These are phyloP conservation scores for Neurospora sublineolata DNA, from an alignment of 495 filamentous ascomycete genomes.

Conservation along the genomic window DNA sequence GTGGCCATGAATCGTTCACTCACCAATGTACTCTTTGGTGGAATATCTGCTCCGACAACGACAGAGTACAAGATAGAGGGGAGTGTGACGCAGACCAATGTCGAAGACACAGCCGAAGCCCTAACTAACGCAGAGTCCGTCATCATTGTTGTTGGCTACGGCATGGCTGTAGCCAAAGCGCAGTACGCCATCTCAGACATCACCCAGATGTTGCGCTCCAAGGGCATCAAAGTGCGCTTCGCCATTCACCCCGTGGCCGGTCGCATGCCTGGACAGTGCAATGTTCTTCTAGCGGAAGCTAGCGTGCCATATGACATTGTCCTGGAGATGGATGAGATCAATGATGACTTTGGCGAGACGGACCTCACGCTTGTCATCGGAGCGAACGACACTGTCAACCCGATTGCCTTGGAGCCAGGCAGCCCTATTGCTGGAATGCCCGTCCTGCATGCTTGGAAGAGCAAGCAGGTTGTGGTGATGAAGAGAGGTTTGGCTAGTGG, in stretches of 20 bases:
- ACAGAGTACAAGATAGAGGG: slow-evolving; percentile 64
- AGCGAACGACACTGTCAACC: slow-evolving; percentile 79
- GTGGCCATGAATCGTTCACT: slow-evolving; percentile 76
- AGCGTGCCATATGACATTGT: slow-evolving; percentile 78
- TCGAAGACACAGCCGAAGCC: slow-evolving; percentile 64
- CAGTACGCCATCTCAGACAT: slow-evolving; percentile 78
- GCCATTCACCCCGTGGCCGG: slow-evolving; percentile 77
- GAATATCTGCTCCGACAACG: slow-evolving; percentile 49
- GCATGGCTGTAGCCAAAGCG: slow-evolving; percentile 80
- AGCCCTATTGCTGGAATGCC: slow-evolving; percentile 78
- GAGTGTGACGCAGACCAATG: slow-evolving; percentile 53
- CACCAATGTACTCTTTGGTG: slow-evolving; percentile 72
- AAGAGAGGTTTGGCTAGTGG: slow-evolving; percentile 72
- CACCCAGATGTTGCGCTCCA: slow-evolving; percentile 52
- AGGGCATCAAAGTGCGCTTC: slow-evolving; percentile 68
- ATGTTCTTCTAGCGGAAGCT: slow-evolving; percentile 71
- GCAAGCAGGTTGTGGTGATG: slow-evolving; percentile 80
- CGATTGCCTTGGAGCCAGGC: slow-evolving; percentile 66
- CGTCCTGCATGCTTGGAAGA: slow-evolving; percentile 79
- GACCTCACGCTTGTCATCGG: slow-evolving; percentile 80
- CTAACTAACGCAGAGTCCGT: slow-evolving; percentile 61
- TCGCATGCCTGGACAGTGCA: slow-evolving; percentile 79
- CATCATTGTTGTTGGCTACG: slow-evolving; percentile 76
- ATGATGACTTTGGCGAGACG: slow-evolving; percentile 72
- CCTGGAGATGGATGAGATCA: slow-evolving; percentile 84